Evolutionary conservation across 2,329 filamentous ascomycete genomes (phyloP).

Genomic region (Diaporthe longicolla): DNA sequence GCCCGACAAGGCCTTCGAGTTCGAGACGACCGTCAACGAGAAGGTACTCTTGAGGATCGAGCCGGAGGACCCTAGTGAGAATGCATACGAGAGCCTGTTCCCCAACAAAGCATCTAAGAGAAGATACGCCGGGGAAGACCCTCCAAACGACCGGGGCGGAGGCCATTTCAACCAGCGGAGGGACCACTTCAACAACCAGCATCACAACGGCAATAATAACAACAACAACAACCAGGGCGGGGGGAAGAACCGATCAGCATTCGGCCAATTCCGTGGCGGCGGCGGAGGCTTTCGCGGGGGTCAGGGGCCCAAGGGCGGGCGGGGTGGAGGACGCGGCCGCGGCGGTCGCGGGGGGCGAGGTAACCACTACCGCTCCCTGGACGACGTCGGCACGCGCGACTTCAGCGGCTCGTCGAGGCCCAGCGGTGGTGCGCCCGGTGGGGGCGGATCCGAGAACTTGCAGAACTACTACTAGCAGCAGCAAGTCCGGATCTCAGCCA

Average conservation of each 20-base stretch:
- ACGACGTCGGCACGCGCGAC: conserved; percentile 70
- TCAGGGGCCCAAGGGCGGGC: conserved; percentile 49
- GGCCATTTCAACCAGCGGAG: conserved; percentile 39
- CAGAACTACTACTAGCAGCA: conserved; percentile 42
- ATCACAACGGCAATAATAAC: conserved; percentile 20
- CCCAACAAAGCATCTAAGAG: conserved; percentile 73
- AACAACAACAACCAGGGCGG: conserved; percentile 46
- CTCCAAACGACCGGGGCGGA: conserved; percentile 45
- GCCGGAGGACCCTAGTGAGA: conserved; percentile 73
- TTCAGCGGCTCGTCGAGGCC: conserved; percentile 50
- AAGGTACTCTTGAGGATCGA: conserved; percentile 88
- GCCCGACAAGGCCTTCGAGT: conserved; percentile 78
- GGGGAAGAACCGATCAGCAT: conserved; percentile 53
- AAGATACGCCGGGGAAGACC: conserved; percentile 72
- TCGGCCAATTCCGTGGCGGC: conserved; percentile 58
- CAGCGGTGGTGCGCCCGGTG: conserved; percentile 28
- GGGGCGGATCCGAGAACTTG: conserved; percentile 37
- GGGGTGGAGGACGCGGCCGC: conserved; percentile 42
- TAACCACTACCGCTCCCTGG: conserved; percentile 74
- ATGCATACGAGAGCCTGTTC: conserved; percentile 74
- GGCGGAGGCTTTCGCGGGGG: conserved; percentile 59
- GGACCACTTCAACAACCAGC: conserved; percentile 49
- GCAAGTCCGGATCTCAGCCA: conserved; percentile 14
- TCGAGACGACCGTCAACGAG: conserved; percentile 89
- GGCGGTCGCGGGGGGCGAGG: conserved; percentile 63